These are phyloP conservation scores for Pichia sp. DNA, from an alignment of 1,139 yeast species.

Conservation along the genomic window DNA sequence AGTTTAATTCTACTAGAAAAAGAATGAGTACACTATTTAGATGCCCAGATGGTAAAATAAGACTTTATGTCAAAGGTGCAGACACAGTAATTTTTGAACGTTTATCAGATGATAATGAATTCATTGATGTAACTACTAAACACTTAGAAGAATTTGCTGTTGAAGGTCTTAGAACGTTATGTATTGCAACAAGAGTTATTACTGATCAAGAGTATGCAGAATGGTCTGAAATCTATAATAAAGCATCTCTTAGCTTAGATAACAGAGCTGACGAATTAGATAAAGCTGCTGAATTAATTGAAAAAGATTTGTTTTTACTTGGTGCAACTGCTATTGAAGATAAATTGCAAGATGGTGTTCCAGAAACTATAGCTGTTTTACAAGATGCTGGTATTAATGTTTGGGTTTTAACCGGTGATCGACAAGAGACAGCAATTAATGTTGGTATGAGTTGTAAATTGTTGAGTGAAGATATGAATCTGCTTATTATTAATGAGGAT, in stretches of 20 bases:
- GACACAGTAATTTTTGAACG: conserved; percentile 93
- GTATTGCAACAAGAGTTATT: conserved; percentile 81
- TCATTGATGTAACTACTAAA: conserved; percentile 71
- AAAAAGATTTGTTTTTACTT: conserved; percentile 65
- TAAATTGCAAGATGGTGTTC: conserved; percentile 95
- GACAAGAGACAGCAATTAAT: conserved; percentile 98
- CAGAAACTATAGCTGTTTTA: conserved; percentile 89
- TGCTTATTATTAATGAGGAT: conserved; percentile 83
- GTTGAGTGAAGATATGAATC: conserved; percentile 91
- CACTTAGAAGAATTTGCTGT: conserved; percentile 96
- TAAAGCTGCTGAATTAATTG: conserved; percentile 80
- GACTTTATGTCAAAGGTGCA: conserved; percentile 94
- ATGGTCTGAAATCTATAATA: conserved; percentile 58
- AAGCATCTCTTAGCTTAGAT: conserved; percentile 76
- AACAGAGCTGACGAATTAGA: conserved; percentile 73
- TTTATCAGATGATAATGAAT: conserved; percentile 68
- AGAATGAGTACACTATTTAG: conserved; percentile 95
- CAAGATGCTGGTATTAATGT: conserved; percentile 95
- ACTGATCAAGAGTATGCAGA: conserved; percentile 68
- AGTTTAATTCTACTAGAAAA: conserved; percentile 93
- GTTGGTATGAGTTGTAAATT: conserved; percentile 97
- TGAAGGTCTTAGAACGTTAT: conserved; percentile 89
- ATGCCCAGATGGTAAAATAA: conserved; percentile 88
- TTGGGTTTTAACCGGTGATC: conserved; percentile 97
- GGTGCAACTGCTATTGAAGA: conserved; percentile 99